Percentiles rank a stretch among this genome's conserved stretches.
Evolutionary conservation across 345 rosid species (phyloP).

Genomic region (Diplotaxis tenuifolia): DNA sequence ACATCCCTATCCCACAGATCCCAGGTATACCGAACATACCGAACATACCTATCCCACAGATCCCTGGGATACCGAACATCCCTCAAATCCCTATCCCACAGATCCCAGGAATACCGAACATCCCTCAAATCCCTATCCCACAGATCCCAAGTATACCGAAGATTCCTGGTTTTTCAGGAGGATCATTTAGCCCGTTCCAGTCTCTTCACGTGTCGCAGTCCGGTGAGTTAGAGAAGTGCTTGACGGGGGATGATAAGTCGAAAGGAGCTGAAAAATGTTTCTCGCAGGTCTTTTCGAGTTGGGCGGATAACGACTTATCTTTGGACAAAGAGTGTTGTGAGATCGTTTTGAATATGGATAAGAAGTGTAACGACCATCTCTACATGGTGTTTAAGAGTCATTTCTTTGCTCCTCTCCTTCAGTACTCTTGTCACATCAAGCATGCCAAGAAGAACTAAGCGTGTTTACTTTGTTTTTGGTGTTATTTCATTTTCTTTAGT

Average conservation of each 20-base stretch:
- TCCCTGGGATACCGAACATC: not conserved
- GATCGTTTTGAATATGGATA: conserved; percentile 31
- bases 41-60: not conserved
- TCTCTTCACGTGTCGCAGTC: conserved; percentile 30
- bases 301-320: conserved; percentile 30
- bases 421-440: conserved; percentile 38
- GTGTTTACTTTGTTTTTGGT: not conserved
- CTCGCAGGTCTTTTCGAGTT: conserved; percentile 34
- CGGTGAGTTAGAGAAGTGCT: conserved; percentile 28
- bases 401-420: conserved; percentile 38
- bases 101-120: not conserved
- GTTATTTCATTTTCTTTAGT: not conserved
- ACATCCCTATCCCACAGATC: not conserved
- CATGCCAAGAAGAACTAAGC: conserved; percentile 23
- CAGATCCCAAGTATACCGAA: not conserved
- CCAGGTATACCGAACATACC: not conserved
- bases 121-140: not conserved
- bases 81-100: not conserved
- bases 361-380: conserved; percentile 15
- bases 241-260: conserved; percentile 14
- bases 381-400: conserved; percentile 36
- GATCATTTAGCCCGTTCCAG: not conserved
- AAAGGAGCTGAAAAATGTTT: conserved; percentile 27
- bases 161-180: conserved; percentile 10
- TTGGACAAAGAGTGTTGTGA: conserved; percentile 39